These are phyloP conservation scores for Tetradesmus lagerheimii DNA, from an alignment of 139 green algal genomes.

Conservation along the genomic window DNA sequence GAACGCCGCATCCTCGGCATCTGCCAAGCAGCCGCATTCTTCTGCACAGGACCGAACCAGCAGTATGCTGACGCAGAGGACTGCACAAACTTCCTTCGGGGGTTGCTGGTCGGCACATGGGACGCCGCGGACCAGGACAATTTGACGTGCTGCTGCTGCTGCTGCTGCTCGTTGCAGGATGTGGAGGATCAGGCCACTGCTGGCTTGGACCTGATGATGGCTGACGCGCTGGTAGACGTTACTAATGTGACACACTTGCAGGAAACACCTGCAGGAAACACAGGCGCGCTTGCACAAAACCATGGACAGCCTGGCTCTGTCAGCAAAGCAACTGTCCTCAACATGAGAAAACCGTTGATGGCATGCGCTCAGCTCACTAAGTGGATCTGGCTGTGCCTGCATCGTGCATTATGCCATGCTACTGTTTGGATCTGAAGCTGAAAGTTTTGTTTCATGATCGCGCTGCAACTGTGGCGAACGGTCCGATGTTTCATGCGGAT, in stretches of 20 bases:
- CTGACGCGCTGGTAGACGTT: neutral
- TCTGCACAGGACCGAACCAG: neutral
- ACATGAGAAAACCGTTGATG: no score
- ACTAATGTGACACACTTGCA: neutral
- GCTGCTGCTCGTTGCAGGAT: conserved; percentile 3
- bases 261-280: neutral
- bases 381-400: no score
- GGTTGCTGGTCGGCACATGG: neutral
- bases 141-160: neutral
- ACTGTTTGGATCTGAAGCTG: no score
- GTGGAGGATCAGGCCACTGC: conserved; percentile 12
- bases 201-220: neutral
- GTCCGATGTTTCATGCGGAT: no score
- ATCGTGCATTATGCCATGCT: no score
- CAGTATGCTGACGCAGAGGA: neutral
- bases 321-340: no score
- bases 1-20: neutral
- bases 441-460: no score
- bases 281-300: neutral
- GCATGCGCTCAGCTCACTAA: no score
- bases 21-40: neutral
- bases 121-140: neutral
- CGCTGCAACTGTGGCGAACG: no score
- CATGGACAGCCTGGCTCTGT: no score
- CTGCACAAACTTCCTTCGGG: neutral